These are phyloP conservation scores for Fusarium sp. DNA, from an alignment of 2,329 filamentous ascomycete species.

Conservation along the genomic window DNA sequence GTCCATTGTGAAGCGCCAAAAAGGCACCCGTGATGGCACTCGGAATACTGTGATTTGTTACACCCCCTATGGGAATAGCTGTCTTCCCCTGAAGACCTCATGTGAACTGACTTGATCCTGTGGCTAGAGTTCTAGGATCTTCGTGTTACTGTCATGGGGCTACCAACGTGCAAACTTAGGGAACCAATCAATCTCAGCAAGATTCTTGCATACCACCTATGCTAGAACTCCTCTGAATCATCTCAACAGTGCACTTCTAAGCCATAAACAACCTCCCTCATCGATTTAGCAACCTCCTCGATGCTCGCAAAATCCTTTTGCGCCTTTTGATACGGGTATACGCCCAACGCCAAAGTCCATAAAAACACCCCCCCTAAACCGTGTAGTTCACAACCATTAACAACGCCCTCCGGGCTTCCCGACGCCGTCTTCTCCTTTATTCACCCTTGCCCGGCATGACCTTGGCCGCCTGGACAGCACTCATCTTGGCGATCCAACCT, in stretches of 20 bases:
- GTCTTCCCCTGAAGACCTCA: neutral
- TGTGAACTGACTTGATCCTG: neutral
- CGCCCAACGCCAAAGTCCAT: conserved; percentile 39
- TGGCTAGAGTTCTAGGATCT: neutral
- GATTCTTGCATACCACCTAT: neutral
- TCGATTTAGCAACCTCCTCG: neutral
- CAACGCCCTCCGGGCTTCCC: neutral
- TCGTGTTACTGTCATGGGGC: neutral
- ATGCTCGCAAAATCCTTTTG: conserved; percentile 12
- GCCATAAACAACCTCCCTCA: neutral
- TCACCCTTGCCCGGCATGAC: conserved; percentile 74
- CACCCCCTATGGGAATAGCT: neutral
- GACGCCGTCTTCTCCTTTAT: conserved; percentile 39
- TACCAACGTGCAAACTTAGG: neutral
- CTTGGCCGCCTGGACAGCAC: conserved; percentile 94
- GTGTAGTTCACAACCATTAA: neutral
- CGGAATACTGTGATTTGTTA: neutral
- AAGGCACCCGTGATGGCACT: neutral
- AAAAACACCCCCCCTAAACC: conserved; percentile 7
- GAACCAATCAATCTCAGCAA: neutral
- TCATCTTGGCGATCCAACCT: conserved; percentile 97
- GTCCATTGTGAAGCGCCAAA: neutral
- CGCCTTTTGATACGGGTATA: conserved; percentile 39
- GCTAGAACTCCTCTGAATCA: neutral
- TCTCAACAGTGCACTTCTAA: neutral